Percentiles rank a stretch among this genome's conserved stretches.
phyloP scores from a whole-genome alignment of 768 basidiomycete species.

The Macrolepiota albuminosa region DNA sequence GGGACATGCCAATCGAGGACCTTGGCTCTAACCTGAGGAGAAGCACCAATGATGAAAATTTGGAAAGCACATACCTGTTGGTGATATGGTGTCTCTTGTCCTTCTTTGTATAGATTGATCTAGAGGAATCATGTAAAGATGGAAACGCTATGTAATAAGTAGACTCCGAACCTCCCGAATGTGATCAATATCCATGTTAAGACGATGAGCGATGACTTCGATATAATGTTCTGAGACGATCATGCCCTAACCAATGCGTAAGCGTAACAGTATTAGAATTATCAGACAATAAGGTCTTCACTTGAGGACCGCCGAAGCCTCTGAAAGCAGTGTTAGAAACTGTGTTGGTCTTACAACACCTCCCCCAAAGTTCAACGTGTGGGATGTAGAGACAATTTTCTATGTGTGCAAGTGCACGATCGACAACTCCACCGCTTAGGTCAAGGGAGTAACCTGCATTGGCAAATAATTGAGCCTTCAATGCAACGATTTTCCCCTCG shows the following conservation, averaged over 20 bases:
- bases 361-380: constrained; percentile 11
- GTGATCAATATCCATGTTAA: constrained; percentile 12
- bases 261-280: background rate
- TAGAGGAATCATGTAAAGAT: background rate
- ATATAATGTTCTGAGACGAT: constrained; percentile 11
- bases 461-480: constrained; percentile 10
- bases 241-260: constrained; percentile 7
- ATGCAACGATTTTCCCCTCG: constrained; percentile 10
- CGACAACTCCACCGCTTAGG: constrained; percentile 14
- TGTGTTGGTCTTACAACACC: constrained; percentile 13
- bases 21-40: background rate
- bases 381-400: constrained; percentile 16
- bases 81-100: constrained; percentile 15
- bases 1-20: constrained; percentile 17
- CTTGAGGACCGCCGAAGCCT: constrained; percentile 15
- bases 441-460: constrained; percentile 16
- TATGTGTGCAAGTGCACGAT: constrained; percentile 12
- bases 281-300: background rate
- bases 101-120: constrained; percentile 16
- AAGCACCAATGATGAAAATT: background rate
- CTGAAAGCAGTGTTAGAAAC: constrained; percentile 15
- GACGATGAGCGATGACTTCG: constrained; percentile 11
- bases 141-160: background rate
- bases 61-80: constrained; percentile 4
- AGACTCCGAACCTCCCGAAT: constrained; percentile 8